phyloP scores from a whole-genome alignment of 2,329 filamentous ascomycete genomes.

The Sporothrix protearum region DNA sequence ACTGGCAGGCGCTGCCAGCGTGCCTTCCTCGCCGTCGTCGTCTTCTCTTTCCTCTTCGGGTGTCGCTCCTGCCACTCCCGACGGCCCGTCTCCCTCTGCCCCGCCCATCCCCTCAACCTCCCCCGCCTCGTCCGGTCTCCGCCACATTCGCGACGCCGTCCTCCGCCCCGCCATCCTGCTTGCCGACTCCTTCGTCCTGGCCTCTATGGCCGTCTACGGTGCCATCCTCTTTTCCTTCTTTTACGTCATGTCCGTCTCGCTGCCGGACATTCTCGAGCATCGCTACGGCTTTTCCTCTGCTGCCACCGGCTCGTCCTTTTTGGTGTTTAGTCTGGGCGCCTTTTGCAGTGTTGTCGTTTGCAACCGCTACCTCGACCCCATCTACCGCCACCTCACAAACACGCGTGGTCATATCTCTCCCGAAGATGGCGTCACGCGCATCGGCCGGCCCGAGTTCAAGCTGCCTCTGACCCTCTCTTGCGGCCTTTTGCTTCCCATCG shows the following conservation, averaged over 20 bases:
- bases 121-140: slow-evolving; percentile 41
- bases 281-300: slow-evolving; percentile 50
- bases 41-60: background rate
- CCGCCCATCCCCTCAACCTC: slow-evolving; percentile 26
- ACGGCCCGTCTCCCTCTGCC: background rate
- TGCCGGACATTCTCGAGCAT: slow-evolving; percentile 49
- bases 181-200: slow-evolving; percentile 42
- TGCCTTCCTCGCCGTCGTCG: slow-evolving; percentile 26
- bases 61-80: background rate
- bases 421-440: slow-evolving; percentile 31
- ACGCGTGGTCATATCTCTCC: slow-evolving; percentile 27
- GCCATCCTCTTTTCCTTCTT: slow-evolving; percentile 50
- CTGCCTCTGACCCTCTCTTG: slow-evolving; percentile 52
- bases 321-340: slow-evolving; percentile 54
- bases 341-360: slow-evolving; percentile 46
- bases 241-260: slow-evolving; percentile 53
- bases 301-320: slow-evolving; percentile 50
- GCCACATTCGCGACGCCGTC: slow-evolving; percentile 49
- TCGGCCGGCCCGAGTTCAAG: slow-evolving; percentile 51
- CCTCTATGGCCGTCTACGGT: slow-evolving; percentile 45
- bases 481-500: slow-evolving; percentile 44
- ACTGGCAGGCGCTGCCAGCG: background rate
- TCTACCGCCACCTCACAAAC: slow-evolving; percentile 47
- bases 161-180: slow-evolving; percentile 49
- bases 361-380: slow-evolving; percentile 50